Conservation (phyloP, 1,139 yeast species). For the Kazachstania sp. region DNA sequence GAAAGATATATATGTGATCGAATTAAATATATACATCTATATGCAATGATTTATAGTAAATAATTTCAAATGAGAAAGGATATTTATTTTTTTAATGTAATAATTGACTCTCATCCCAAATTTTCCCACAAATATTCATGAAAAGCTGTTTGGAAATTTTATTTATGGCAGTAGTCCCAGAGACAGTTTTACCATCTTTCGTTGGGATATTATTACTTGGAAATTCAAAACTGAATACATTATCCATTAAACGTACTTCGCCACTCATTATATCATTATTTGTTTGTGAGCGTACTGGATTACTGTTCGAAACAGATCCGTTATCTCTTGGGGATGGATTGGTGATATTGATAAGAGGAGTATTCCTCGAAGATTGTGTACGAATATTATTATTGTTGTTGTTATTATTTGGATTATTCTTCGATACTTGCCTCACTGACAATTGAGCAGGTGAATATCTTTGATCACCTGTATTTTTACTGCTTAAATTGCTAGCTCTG, state of each 20-base stretch:
- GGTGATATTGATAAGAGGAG: no score
- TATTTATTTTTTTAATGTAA: conserved; percentile 1
- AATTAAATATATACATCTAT: not conserved
- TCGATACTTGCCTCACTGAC: not conserved
- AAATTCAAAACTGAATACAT: conserved; percentile 25
- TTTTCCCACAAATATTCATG: conserved; percentile 29
- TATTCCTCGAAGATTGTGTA: not conserved
- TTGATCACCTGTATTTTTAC: no score
- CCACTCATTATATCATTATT: conserved; percentile 12
- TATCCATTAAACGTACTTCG: conserved; percentile 18
- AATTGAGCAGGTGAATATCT: not conserved
- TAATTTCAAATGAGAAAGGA: not conserved
- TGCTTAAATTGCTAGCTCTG: no score
- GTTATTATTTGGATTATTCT: no score
- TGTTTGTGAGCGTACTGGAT: not conserved
- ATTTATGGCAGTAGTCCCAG: conserved; percentile 8
- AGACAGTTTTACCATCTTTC: not conserved
- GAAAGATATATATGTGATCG: no score
- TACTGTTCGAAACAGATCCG: not conserved
- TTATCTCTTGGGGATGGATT: not conserved
- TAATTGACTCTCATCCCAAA: conserved; percentile 26
- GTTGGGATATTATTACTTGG: conserved; percentile 8
- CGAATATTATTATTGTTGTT: not conserved
- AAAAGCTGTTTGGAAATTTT: conserved; percentile 21
- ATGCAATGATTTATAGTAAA: not conserved